phyloP scores from a whole-genome alignment of 2,329 filamentous ascomycete genomes.

The Fusarium drepaniforme region DNA sequence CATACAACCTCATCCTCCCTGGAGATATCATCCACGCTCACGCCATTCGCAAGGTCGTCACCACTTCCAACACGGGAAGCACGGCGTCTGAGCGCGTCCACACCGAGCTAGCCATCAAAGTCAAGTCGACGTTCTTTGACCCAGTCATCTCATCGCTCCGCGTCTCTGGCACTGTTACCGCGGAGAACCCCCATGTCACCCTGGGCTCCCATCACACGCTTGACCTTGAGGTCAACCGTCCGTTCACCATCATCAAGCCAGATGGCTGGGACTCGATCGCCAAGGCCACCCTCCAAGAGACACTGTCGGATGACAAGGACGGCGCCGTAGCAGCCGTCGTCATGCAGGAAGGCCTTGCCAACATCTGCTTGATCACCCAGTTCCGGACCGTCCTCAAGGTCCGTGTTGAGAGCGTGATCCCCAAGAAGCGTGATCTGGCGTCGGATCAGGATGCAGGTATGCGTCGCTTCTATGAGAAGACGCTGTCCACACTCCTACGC shows the following conservation, averaged over 20 bases:
- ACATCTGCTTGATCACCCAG: constrained; percentile 86
- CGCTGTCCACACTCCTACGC: constrained; percentile 79
- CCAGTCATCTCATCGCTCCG: constrained; percentile 66
- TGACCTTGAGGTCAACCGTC: constrained; percentile 87
- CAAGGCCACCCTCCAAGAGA: constrained; percentile 80
- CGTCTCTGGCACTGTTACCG: constrained; percentile 66
- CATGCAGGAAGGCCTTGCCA: constrained; percentile 89
- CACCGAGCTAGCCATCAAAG: constrained; percentile 67
- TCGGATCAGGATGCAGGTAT: constrained; percentile 78
- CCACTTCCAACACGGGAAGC: constrained; percentile 60
- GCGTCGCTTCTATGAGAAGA: constrained; percentile 80
- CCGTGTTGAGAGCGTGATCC: constrained; percentile 72
- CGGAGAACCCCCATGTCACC: constrained; percentile 65
- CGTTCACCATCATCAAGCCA: constrained; percentile 89
- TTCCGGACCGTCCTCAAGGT: constrained; percentile 80
- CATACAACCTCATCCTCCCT: constrained; percentile 69
- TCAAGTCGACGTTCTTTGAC: constrained; percentile 70
- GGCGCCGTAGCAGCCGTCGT: constrained; percentile 91
- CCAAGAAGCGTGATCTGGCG: constrained; percentile 74
- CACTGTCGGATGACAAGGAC: constrained; percentile 81
- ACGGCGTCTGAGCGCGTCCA: constrained; percentile 67
- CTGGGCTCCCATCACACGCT: constrained; percentile 71
- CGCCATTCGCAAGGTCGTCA: constrained; percentile 67
- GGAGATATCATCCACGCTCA: constrained; percentile 67
- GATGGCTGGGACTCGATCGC: constrained; percentile 92